Base-by-base conservation (phyloP, 148 eudicot species). In the Rhododendron griersonianum region DNA sequence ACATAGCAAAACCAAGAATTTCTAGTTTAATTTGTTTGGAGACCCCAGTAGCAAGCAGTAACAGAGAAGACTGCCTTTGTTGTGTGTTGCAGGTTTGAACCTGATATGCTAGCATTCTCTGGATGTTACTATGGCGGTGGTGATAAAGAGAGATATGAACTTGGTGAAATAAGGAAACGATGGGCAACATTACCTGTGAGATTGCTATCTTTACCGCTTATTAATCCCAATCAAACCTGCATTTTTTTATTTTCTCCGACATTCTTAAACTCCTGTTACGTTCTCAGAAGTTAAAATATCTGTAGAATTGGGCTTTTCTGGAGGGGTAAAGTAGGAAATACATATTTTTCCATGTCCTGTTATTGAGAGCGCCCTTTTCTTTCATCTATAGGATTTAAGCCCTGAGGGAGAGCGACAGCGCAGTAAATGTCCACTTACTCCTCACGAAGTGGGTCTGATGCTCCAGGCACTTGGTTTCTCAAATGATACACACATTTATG, bases 91-190 rank as follows among this genome's bases (percentile, higher is more conserved):
- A 97, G 99, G 93, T 97, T 94, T 88, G 99, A 97, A 87, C 98
- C 99, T 84, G 99, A 97, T 88, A 97, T 97, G 99, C 92, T 97
- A 74, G 99, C 99, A 44, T 97, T 97, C 87, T 97, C 99, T 80
- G 99, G 99, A 23, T 97, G 99, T 89, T 97, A 97, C 91, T 97
- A 91, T 87, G 99, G 98, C 78, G 99, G 99, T 41, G 99, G 99
- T 87, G 98, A 95, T 83, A 97, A 93, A 86, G 99, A 97, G 89
- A 93, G 94, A 86, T 82, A 88, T 8, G 99, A 97, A 86, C 98
- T 97, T 45, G 93, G 93, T 78, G 95, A 93, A 87, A 94, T 97
- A 85, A 93, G 99, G 88, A 97, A 97, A 91, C 89, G 99, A 78
- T 97, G 99, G 99, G 90, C 92, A 45, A 93, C 98, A 14, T 90